A percentile compares a stretch with the other conserved stretches of the same genome.
These are phyloP conservation scores for Scedosporium boydii DNA, from an alignment of 2,329 filamentous ascomycete genomes.

Conservation along the genomic window DNA sequence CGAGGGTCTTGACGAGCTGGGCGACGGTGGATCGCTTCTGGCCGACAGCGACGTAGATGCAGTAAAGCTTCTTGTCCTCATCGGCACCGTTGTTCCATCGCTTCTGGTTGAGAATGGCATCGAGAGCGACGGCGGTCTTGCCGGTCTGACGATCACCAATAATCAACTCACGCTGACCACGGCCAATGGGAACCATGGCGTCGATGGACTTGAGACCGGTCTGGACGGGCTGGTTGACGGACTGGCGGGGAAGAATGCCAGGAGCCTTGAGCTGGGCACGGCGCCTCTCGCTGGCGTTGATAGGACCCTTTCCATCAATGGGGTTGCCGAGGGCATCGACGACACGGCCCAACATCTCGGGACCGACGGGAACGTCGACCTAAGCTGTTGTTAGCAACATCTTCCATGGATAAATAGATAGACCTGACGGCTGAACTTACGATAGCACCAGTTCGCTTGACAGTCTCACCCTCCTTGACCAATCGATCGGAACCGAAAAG, in stretches of 20 bases:
- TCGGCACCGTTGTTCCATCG: slow-evolving; percentile 84
- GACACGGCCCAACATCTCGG: slow-evolving; percentile 92
- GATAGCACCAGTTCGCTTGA: slow-evolving; percentile 99
- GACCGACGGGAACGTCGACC: slow-evolving; percentile 94
- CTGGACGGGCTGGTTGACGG: slow-evolving; percentile 98
- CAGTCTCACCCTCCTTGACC: slow-evolving; percentile 98
- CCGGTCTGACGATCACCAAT: slow-evolving; percentile 99
- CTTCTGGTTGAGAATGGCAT: slow-evolving; percentile 99
- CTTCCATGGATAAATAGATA: slow-evolving; percentile 3
- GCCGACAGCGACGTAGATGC: slow-evolving; percentile 96
- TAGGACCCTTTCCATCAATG: slow-evolving; percentile 97
- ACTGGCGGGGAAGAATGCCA: slow-evolving; percentile 92
- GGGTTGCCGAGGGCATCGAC: slow-evolving; percentile 98
- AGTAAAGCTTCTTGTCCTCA: slow-evolving; percentile 98
- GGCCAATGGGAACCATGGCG: slow-evolving; percentile 98
- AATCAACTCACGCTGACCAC: slow-evolving; percentile 99
- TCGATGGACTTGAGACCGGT: slow-evolving; percentile 99
- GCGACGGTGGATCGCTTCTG: slow-evolving; percentile 99
- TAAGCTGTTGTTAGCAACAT: slow-evolving; percentile 28
- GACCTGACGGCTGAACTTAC: slow-evolving; percentile 45
- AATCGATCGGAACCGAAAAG: slow-evolving; percentile 99
- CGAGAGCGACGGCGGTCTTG: slow-evolving; percentile 97
- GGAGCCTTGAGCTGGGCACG: slow-evolving; percentile 99
- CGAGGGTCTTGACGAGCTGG: slow-evolving; percentile 98
- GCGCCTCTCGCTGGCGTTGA: slow-evolving; percentile 84